A percentile compares a stretch with the other conserved stretches of the same genome.
phyloP scores from a whole-genome alignment of 2,329 filamentous ascomycete species.

The Scedosporium boydii region DNA sequence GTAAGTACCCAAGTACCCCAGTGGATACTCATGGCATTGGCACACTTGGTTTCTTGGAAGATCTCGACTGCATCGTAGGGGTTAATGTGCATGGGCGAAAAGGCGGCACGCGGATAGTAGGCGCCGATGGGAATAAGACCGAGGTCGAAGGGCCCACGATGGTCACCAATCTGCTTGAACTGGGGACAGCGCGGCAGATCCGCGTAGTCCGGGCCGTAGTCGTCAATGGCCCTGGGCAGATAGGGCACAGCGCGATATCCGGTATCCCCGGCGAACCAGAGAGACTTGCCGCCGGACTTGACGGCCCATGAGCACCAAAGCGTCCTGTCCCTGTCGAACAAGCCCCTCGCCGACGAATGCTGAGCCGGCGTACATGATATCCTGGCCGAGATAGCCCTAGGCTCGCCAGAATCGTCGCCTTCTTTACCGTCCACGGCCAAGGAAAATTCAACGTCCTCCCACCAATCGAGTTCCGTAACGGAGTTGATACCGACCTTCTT shows the following conservation, averaged over 20 bases:
- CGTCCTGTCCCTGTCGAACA: conserved; percentile 63
- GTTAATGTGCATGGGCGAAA: conserved; percentile 77
- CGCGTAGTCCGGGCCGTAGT: conserved; percentile 59
- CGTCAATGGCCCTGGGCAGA: conserved; percentile 51
- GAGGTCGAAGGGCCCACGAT: conserved; percentile 79
- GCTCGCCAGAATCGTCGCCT: conserved; percentile 15
- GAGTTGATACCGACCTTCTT: conserved; percentile 57
- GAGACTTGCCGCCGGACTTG: conserved; percentile 60
- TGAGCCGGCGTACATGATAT: conserved; percentile 78
- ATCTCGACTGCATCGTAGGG: conserved; percentile 85
- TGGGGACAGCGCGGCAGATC: conserved; percentile 68
- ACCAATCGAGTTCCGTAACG: conserved; percentile 91
- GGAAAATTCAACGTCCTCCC: conserved; percentile 71
- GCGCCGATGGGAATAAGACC: conserved; percentile 91
- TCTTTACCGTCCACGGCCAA: conserved; percentile 33
- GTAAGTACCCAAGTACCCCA: conserved; percentile 91
- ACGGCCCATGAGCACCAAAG: conserved; percentile 88
- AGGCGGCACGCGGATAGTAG: conserved; percentile 63
- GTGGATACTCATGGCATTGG: conserved; percentile 74
- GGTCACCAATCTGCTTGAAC: conserved; percentile 72
- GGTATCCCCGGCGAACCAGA: conserved; percentile 86
- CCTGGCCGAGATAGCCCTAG: conserved; percentile 54
- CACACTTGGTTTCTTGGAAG: conserved; percentile 73
- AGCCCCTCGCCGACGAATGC: conserved; percentile 62
- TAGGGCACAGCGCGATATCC: conserved; percentile 74